Percentiles rank a stretch among this genome's conserved stretches.
Evolutionary conservation across 2,329 filamentous ascomycete species (phyloP).

Genomic region (Colletotrichum navitas): DNA sequence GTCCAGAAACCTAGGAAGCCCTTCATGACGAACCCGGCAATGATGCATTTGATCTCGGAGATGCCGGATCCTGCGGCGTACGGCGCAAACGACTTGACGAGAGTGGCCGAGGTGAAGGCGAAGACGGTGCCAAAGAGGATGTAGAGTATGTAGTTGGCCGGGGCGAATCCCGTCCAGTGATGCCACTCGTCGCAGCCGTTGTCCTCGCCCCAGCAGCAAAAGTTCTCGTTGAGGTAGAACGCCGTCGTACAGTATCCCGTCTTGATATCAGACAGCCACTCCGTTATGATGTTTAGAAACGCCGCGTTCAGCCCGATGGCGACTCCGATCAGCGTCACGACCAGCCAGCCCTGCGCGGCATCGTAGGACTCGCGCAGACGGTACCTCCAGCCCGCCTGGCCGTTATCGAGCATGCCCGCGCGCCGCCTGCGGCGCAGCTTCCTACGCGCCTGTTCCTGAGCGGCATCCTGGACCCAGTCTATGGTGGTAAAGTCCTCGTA

Average conservation of each 20-base stretch:
- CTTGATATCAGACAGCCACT: slow-evolving; percentile 97
- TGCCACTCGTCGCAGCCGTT: slow-evolving; percentile 92
- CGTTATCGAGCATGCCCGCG: slow-evolving; percentile 78
- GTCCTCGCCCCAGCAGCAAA: slow-evolving; percentile 98
- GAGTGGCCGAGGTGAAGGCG: slow-evolving; percentile 81
- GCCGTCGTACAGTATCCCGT: slow-evolving; percentile 94
- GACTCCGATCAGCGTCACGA: slow-evolving; percentile 92
- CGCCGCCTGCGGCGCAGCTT: slow-evolving; percentile 80
- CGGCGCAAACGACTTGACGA: slow-evolving; percentile 93
- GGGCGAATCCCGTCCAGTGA: slow-evolving; percentile 82
- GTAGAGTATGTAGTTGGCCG: slow-evolving; percentile 89
- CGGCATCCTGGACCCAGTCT: slow-evolving; percentile 99
- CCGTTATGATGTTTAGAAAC: slow-evolving; percentile 93
- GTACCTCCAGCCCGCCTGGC: slow-evolving; percentile 80
- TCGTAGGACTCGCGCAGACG: slow-evolving; percentile 90
- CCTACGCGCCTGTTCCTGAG: slow-evolving; percentile 86
- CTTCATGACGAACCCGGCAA: slow-evolving; percentile 99
- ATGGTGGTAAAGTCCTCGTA: slow-evolving; percentile 99
- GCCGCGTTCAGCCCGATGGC: slow-evolving; percentile 95
- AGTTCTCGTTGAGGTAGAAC: slow-evolving; percentile 97
- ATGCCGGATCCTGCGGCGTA: slow-evolving; percentile 98
- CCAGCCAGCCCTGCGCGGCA: slow-evolving; percentile 97
- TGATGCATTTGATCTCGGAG: slow-evolving; percentile 99
- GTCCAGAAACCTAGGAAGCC: slow-evolving; percentile 95
- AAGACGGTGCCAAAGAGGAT: slow-evolving; percentile 87